Conservation (phyloP, 192 early-diverging fungal genomes). For the Umbelopsis vinacea region DNA sequence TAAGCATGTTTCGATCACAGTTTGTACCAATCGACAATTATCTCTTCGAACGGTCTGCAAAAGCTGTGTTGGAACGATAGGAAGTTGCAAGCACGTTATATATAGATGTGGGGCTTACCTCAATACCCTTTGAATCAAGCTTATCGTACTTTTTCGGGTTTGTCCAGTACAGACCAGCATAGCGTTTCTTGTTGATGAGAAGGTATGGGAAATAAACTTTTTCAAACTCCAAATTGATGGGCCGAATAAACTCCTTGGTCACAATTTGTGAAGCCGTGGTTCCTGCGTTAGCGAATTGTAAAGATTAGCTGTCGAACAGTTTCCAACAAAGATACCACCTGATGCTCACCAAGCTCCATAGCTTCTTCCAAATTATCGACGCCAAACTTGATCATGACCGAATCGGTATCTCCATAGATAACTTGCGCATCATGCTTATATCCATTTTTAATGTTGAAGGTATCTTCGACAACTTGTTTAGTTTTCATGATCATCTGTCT, state of each 20-base stretch:
- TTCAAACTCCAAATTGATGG: conserved; percentile 99
- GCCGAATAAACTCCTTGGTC: conserved; percentile 82
- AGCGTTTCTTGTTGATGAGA: conserved; percentile 98
- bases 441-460: conserved; percentile 85
- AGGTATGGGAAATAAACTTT: conserved; percentile 99
- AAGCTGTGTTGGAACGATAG: not conserved
- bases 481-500: conserved; percentile 95
- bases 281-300: conserved; percentile 37
- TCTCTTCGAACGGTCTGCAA: conserved; percentile 92
- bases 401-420: conserved; percentile 99
- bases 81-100: not conserved
- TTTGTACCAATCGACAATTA: conserved; percentile 89
- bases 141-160: conserved; percentile 92
- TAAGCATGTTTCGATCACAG: conserved; percentile 91
- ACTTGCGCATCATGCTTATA: conserved; percentile 88
- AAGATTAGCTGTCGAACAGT: not conserved
- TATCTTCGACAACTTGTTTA: conserved; percentile 79
- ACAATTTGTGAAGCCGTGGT: conserved; percentile 86
- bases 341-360: conserved; percentile 74
- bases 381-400: conserved; percentile 99
- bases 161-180: conserved; percentile 98
- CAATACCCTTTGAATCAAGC: conserved; percentile 96
- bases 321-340: not conserved
- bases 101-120: conserved; percentile 55
- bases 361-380: conserved; percentile 74